Evolutionary conservation across 805 yeast genomes (phyloP), one percentile per base, ranked within the genome.

Genomic region (Saccharomycodes ludwigii): DNA sequence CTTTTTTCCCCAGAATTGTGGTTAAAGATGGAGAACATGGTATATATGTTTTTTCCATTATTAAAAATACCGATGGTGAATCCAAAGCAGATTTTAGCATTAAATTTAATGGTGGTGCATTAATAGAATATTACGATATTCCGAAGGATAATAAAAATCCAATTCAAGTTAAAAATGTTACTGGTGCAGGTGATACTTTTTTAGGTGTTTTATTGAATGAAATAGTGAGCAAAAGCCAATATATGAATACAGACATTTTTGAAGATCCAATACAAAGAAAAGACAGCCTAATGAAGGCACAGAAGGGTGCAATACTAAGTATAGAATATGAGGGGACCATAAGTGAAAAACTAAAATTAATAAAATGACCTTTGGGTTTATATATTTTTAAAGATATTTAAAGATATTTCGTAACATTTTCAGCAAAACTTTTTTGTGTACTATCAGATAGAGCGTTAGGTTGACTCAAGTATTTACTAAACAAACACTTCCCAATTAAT

Each of bases 141-240:
- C 52, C 57, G 1, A 34, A 40, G 3, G 61, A 68, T 0, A n/a
- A n/a, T n/a, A n/a, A n/a, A n/a, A n/a, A n/a, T n/a, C n/a, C n/a
- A n/a, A 47, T 59, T 3, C 46, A 51, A 0, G 63, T 78, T 9
- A 55, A 54, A 18, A 81, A 76, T 41, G 94, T 80, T 20, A 82
- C 88, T 7, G 95, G 95, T 2, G 94, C 94, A 1, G 95, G 95
- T 8, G 95, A 84, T 52, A 66, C 91, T 0, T 61, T 84, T 26
- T 65, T 73, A 18, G 95, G 95, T 0, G 71, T 65, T 18, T 40
- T 84, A 15, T 49, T 71, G 9, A 57, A 75, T 3, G 61, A 61
- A 35, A 66, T 30, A 4, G 24, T 35, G 18, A 17, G 19, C 11
- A 16, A 32, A 13, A n/a, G n/a, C n/a, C n/a, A n/a, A n/a, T n/a